Conservation (phyloP, 768 basidiomycete genomes). For the Calocera viscosa region DNA sequence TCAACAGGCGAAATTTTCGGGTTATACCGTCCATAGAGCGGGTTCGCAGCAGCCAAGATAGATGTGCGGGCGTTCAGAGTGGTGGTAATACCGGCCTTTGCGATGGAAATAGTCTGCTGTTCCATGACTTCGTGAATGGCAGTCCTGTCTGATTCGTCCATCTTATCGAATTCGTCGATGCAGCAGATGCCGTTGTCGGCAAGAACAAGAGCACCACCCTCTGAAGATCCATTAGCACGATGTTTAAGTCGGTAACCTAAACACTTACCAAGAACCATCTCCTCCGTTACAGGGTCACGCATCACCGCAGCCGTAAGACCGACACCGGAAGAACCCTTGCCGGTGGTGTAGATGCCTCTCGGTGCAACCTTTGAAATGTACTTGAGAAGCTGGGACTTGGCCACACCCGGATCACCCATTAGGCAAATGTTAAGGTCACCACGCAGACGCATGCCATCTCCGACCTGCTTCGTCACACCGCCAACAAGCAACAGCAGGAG, state of each 20-base stretch:
- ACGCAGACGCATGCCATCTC: constrained; percentile 97
- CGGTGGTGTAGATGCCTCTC: constrained; percentile 94
- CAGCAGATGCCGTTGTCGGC: constrained; percentile 99
- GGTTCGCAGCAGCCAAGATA: constrained; percentile 95
- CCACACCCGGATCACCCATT: constrained; percentile 99
- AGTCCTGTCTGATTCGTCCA: constrained; percentile 95
- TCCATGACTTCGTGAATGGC: constrained; percentile 99
- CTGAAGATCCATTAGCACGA: constrained; percentile 32
- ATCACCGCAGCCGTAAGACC: constrained; percentile 98
- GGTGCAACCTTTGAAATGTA: constrained; percentile 98
- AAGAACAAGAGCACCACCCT: constrained; percentile 97
- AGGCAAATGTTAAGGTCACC: constrained; percentile 95
- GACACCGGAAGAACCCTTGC: constrained; percentile 95
- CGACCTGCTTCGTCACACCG: constrained; percentile 87
- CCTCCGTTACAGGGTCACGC: constrained; percentile 97
- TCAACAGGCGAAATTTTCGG: constrained; percentile 95
- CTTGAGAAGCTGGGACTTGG: constrained; percentile 92
- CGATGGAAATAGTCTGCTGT: constrained; percentile 98
- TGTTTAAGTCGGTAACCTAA: constrained; percentile 3
- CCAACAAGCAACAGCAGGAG: constrained; percentile 84
- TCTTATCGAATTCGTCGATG: constrained; percentile 99
- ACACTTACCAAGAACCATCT: constrained; percentile 88
- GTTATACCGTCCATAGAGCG: constrained; percentile 95
- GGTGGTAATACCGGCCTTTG: constrained; percentile 97
- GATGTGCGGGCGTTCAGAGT: constrained; percentile 96